Percentiles rank a stretch among this genome's conserved stretches.
Evolutionary conservation across 805 yeast genomes (phyloP).

Genomic region (Novakomyces olei): DNA sequence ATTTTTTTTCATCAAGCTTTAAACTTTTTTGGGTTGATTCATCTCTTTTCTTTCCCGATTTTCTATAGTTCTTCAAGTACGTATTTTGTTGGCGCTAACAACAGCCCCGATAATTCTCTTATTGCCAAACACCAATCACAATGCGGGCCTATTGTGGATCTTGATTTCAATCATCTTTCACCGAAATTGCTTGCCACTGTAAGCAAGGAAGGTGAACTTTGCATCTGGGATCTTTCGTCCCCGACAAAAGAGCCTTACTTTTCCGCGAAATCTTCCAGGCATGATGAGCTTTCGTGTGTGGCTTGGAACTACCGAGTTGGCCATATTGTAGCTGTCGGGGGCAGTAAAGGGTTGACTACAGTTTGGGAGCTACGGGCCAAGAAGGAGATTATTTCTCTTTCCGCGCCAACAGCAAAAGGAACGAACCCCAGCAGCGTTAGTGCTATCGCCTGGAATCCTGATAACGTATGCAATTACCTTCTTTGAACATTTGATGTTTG

Average conservation of each 20-base stretch:
- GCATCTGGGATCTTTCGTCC: constrained; percentile 68
- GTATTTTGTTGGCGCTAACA: constrained; percentile 15
- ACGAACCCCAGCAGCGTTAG: constrained; percentile 45
- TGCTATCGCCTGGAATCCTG: constrained; percentile 86
- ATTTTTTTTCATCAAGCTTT: constrained; percentile 1
- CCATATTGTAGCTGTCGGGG: constrained; percentile 79
- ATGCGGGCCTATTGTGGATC: constrained; percentile 43
- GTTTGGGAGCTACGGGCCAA: constrained; percentile 83
- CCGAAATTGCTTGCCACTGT: constrained; percentile 59
- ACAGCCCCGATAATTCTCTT: constrained; percentile 22
- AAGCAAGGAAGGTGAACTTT: constrained; percentile 71
- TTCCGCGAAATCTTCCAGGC: constrained; percentile 58
- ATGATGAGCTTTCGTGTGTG: constrained; percentile 57
- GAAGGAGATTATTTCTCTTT: constrained; percentile 70
- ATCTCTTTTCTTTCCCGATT: background rate
- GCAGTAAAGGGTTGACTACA: constrained; percentile 65
- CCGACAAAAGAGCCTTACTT: constrained; percentile 33
- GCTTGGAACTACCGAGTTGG: constrained; percentile 73
- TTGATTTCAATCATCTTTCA: constrained; percentile 59
- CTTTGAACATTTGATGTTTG: background rate
- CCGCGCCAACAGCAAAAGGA: constrained; percentile 28
- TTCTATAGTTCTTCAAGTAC: background rate
- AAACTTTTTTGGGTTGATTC: background rate
- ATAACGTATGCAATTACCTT: constrained; percentile 7
- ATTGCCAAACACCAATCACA: constrained; percentile 37